Evolutionary conservation across 345 rosid species (phyloP).

Genomic region (Populus euphratica): DNA sequence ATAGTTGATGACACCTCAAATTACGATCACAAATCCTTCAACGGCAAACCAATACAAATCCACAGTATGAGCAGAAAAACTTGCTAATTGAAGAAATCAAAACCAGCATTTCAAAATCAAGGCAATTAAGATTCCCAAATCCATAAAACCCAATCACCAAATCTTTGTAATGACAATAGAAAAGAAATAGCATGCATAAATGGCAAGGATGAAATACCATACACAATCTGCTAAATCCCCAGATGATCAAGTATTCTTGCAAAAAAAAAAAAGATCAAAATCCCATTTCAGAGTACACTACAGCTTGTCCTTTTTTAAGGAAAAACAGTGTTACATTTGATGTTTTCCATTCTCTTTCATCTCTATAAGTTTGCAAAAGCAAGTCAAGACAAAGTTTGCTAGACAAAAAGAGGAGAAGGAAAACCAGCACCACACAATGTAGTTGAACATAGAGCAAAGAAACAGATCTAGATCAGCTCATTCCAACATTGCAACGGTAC

Average conservation of each 20-base stretch:
- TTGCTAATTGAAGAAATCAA: neutral
- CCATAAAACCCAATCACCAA: slow-evolving; percentile 1
- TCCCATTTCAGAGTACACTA: neutral
- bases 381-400: slow-evolving; percentile 4
- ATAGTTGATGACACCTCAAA: slow-evolving; percentile 4
- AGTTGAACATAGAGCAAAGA: slow-evolving; percentile 7
- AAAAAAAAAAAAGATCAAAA: slow-evolving; percentile 22
- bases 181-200: slow-evolving; percentile 12
- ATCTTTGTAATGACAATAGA: neutral
- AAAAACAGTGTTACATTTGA: neutral
- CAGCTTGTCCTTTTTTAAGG: neutral
- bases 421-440: slow-evolving; percentile 20
- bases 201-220: neutral
- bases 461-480: slow-evolving; percentile 41
- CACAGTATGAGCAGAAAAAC: neutral
- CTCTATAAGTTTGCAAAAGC: slow-evolving; percentile 6
- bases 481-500: neutral
- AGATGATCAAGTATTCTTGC: slow-evolving; percentile 8
- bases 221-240: slow-evolving; percentile 13
- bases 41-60: neutral
- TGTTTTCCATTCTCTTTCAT: neutral
- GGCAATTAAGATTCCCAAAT: neutral
- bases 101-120: slow-evolving; percentile 1
- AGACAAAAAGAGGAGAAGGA: neutral
- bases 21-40: neutral